Evolutionary conservation across 352 stramenopile species (phyloP).

Genomic region (Pythium sukuiense): DNA sequence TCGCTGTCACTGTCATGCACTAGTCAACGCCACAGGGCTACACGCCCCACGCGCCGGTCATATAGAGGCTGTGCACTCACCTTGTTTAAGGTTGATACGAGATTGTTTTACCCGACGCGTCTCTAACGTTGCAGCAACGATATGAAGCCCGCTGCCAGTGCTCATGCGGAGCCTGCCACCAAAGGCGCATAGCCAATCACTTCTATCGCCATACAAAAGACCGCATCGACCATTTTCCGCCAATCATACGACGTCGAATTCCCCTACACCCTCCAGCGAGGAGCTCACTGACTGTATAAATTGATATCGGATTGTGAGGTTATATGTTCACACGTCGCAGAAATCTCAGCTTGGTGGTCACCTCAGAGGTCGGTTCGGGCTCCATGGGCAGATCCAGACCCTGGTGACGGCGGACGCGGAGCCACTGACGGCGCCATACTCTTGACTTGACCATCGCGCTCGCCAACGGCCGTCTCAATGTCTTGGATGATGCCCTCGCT

Average conservation of each 20-base stretch:
- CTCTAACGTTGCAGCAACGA: conserved; percentile 49
- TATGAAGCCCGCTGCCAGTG: conserved; percentile 25
- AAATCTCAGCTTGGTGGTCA: conserved; percentile 7
- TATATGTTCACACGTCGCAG: conserved; percentile 26
- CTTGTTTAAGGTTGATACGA: conserved; percentile 91
- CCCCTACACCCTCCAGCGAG: conserved; percentile 12
- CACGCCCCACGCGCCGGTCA: background rate
- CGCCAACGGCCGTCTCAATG: conserved; percentile 14
- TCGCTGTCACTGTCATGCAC: too few relatives aligned
- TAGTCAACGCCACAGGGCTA: background rate
- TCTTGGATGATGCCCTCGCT: conserved; percentile 60
- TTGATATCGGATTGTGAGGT: conserved; percentile 19
- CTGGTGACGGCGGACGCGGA: background rate
- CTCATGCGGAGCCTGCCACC: conserved; percentile 21
- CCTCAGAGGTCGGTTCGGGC: conserved; percentile 21
- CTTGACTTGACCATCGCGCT: background rate
- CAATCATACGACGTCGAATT: conserved; percentile 19
- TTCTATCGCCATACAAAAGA: conserved; percentile 55
- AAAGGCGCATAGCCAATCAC: conserved; percentile 86
- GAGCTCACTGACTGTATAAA: conserved; percentile 1
- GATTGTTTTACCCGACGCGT: conserved; percentile 77
- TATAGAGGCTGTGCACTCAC: conserved; percentile 37
- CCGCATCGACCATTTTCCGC: conserved; percentile 29
- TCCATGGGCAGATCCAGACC: background rate
- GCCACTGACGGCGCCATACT: background rate